Conservation (phyloP, 176 grass and related monocot species). For the Olyra latifolia region DNA sequence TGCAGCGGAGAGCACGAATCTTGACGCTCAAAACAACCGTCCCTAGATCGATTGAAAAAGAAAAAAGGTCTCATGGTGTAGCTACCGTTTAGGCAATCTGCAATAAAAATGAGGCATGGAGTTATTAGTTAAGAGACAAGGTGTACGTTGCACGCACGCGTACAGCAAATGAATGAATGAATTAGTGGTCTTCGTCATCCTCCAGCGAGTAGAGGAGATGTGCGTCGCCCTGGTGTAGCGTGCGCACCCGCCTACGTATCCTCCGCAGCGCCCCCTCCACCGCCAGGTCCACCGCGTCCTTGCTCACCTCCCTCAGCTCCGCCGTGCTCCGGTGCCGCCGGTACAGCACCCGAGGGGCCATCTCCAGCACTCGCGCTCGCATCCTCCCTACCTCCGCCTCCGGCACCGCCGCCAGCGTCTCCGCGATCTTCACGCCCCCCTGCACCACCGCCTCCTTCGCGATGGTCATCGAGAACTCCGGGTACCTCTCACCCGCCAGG, state of each 20-base stretch:
- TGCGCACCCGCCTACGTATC: conserved; percentile 36
- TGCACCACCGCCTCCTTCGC: conserved; percentile 64
- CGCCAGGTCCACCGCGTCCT: conserved; percentile 64
- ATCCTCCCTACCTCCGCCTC: conserved; percentile 56
- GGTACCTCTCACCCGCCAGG: conserved; percentile 46
- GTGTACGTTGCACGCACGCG: no score
- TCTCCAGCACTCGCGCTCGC: conserved; percentile 42
- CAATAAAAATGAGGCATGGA: no score
- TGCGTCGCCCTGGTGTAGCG: conserved; percentile 25
- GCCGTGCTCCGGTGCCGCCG: conserved; percentile 51
- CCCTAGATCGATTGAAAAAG: no score
- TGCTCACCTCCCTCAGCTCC: conserved; percentile 31
- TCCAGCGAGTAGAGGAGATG: conserved; percentile 40
- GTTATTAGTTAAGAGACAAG: no score
- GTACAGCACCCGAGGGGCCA: conserved; percentile 60
- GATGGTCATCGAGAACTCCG: conserved; percentile 64
- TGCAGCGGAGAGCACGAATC: no score
- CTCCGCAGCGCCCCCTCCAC: conserved; percentile 53
- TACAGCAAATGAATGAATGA: no score
- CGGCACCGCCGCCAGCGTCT: conserved; percentile 45
- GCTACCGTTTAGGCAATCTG: no score
- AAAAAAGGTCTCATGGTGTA: no score
- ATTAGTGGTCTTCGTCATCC: conserved; percentile 33
- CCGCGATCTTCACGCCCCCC: conserved; percentile 29
- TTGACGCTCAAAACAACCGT: no score